Evolutionary conservation across 2,329 filamentous ascomycete genomes (phyloP).

Genomic region (Botrytis elliptica): DNA sequence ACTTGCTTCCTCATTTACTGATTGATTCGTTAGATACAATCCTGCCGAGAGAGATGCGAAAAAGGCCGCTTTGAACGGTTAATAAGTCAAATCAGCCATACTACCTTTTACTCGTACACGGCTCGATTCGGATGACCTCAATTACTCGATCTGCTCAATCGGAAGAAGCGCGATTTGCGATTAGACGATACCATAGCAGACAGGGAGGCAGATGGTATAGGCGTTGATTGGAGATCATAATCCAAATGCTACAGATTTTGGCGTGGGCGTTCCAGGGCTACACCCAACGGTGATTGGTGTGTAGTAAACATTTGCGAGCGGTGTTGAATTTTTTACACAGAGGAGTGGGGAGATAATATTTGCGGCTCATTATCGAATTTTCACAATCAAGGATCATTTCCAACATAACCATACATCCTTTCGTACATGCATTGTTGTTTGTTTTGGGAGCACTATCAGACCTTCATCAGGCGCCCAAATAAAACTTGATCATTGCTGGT

Average conservation of each 20-base stretch:
- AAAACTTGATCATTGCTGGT: constrained; percentile 7
- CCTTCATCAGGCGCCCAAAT: neutral
- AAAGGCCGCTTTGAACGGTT: constrained; percentile 39
- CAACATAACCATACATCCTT: constrained; percentile 11
- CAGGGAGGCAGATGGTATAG: constrained; percentile 20
- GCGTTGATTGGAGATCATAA: constrained; percentile 29
- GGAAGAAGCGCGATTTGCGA: constrained; percentile 5
- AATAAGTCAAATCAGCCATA: constrained; percentile 23
- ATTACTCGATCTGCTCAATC: neutral
- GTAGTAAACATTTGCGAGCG: constrained; percentile 6
- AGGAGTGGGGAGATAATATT: constrained; percentile 10
- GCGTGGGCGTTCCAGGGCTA: constrained; percentile 19
- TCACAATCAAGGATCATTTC: constrained; percentile 30
- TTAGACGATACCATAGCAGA: neutral
- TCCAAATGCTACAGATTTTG: constrained; percentile 16
- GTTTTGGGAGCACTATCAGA: neutral
- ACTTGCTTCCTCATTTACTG: constrained; percentile 25
- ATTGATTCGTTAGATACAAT: constrained; percentile 45
- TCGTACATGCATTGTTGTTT: constrained; percentile 9
- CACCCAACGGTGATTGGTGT: constrained; percentile 12
- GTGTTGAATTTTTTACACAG: constrained; percentile 1
- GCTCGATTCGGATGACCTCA: neutral
- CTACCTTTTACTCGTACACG: constrained; percentile 19
- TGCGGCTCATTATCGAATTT: constrained; percentile 17
- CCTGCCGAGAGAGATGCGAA: constrained; percentile 48